These are phyloP conservation scores for Bremia lactucae DNA, from an alignment of 352 stramenopile genomes.

Conservation along the genomic window DNA sequence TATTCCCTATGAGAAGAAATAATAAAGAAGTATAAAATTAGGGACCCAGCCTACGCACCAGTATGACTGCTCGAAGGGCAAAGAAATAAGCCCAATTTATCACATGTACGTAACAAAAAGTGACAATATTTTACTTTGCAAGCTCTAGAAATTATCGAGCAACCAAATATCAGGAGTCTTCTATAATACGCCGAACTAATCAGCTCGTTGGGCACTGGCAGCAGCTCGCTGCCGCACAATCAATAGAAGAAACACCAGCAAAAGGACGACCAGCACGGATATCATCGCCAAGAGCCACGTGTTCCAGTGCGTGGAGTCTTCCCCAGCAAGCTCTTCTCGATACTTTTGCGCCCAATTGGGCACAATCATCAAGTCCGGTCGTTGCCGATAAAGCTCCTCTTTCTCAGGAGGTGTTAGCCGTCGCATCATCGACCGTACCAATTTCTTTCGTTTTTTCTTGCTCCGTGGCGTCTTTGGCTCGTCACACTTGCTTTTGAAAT, in stretches of 20 bases:
- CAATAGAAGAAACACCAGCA: conserved; percentile 72
- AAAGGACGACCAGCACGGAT: conserved; percentile 45
- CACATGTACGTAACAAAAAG: too few species aligned
- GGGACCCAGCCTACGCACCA: too few species aligned
- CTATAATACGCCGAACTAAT: conserved; percentile 12
- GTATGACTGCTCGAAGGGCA: too few species aligned
- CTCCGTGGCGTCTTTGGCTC: conserved; percentile 46
- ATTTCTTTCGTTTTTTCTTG: conserved; percentile 78
- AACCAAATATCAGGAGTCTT: too few species aligned
- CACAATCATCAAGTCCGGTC: conserved; percentile 79
- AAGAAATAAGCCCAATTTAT: too few species aligned
- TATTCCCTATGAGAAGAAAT: too few species aligned
- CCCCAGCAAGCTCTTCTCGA: conserved; percentile 66
- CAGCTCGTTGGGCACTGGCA: conserved; percentile 6
- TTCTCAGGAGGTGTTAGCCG: conserved; percentile 72
- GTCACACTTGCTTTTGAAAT: conserved; percentile 43
- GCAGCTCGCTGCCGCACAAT: conserved; percentile 44
- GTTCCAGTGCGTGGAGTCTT: conserved; percentile 60
- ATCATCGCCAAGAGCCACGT: conserved; percentile 74
- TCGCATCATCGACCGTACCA: conserved; percentile 66
- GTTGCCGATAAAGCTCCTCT: conserved; percentile 72
- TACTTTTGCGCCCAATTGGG: conserved; percentile 86
- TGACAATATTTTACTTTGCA: too few species aligned
- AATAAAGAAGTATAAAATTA: too few species aligned
- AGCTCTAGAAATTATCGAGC: too few species aligned